Evolutionary conservation across 148 eudicot species (phyloP).

Genomic region (Simmondsia chinensis): DNA sequence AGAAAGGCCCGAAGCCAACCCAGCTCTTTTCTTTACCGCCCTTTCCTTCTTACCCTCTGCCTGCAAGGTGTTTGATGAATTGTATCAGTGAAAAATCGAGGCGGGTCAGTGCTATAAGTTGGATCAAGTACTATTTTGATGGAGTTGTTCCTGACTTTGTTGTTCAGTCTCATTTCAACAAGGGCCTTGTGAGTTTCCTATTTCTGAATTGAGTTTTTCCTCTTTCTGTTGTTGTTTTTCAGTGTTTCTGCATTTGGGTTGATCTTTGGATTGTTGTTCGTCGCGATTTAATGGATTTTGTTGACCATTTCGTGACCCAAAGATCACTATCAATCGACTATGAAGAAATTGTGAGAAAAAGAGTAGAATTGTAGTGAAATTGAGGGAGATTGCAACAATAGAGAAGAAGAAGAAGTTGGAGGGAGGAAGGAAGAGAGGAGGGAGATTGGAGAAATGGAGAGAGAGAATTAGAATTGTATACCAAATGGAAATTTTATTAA

Average conservation of each 20-base stretch:
- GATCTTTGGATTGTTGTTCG: neutral
- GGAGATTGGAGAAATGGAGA: too few relatives aligned
- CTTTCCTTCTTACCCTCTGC: slow-evolving; percentile 61
- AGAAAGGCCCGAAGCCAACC: slow-evolving; percentile 65
- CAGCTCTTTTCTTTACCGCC: slow-evolving; percentile 79
- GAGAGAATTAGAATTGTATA: too few relatives aligned
- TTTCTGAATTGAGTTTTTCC: neutral
- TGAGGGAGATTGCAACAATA: too few relatives aligned
- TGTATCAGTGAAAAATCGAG: slow-evolving; percentile 15
- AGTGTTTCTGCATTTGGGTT: neutral
- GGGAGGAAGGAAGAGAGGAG: too few relatives aligned
- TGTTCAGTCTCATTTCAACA: slow-evolving; percentile 64
- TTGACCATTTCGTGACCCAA: too few relatives aligned
- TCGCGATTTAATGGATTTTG: too few relatives aligned
- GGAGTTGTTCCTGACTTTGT: slow-evolving; percentile 41
- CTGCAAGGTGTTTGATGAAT: slow-evolving; percentile 44
- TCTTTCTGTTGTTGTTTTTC: too few relatives aligned
- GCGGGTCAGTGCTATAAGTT: slow-evolving; percentile 68
- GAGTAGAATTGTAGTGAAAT: too few relatives aligned
- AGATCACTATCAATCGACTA: too few relatives aligned
- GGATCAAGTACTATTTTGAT: slow-evolving; percentile 83
- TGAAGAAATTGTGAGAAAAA: too few relatives aligned
- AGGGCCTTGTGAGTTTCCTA: slow-evolving; percentile 65
- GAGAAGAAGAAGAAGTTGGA: too few relatives aligned
- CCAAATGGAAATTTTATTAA: too few relatives aligned